Evolutionary conservation across 78 protist species (phyloP), one percentile per base, ranked within the genome.

Genomic region (Blattamonas nauphoetae): DNA sequence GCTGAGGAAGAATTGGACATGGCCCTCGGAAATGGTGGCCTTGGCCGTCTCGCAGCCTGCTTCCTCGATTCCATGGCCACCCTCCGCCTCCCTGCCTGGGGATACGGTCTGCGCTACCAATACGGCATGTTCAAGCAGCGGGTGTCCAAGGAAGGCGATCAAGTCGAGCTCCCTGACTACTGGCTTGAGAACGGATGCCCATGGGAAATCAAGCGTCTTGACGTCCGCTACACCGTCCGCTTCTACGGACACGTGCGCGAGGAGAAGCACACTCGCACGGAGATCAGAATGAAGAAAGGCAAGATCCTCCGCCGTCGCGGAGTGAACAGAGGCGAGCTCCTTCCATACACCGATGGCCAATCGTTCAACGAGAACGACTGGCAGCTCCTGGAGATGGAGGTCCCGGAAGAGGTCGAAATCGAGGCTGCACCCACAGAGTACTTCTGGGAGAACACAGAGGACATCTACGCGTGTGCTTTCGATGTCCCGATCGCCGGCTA

Each of bases 1-100:
- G 89, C 91, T 21, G 94, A 88, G 87, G 89, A 93, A 85, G 99
- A 97, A 90, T 87, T 85, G 38, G 99, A 97, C 46, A 97, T 97
- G 0, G 99, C 95, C 29, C 95, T 97, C 6, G 99, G 99, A 78
- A 97, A 97, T 86, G 99, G 99, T 29, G 99, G 99, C 45, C 92
- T 96, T 11, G 98, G 99, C 43, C 91, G 97, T 1, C 90, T 94
- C 3, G 97, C 97, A 29, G 97, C 98, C 1, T 96, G 98, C 85
- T 94, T 91, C 86, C 45, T 97, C 85, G 99, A 97, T 84, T 93
- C 97, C 4, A 55, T 94, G 88, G 96, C 97, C 46, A 93, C 99
- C 1, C 87, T 93, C 33, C 89, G 90, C 91, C 92, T 90, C 44
- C 97, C 97, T 0, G 97, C 85, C 87, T 89, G 90, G 94, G 97